phyloP scores from a whole-genome alignment of 2,329 filamentous ascomycete species.

The Fusarium nisikadoi region DNA sequence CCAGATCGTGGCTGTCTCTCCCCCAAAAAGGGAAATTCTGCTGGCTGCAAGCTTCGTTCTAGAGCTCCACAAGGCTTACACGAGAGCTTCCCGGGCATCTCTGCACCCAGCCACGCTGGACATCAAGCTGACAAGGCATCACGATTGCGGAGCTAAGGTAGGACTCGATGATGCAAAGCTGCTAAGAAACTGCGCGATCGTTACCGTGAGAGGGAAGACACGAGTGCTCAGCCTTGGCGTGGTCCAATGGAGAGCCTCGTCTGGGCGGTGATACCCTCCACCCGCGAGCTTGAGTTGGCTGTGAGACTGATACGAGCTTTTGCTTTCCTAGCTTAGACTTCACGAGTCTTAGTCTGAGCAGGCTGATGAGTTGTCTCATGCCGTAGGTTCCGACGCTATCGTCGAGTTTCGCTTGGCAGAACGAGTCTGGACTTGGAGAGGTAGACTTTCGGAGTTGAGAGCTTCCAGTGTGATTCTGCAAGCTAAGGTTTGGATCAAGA shows the following conservation, averaged over 20 bases:
- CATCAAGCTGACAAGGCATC: not conserved
- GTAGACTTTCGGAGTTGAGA: not conserved
- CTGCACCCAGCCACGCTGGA: not conserved
- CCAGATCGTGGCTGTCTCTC: constrained; percentile 3
- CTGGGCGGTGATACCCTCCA: constrained; percentile 5
- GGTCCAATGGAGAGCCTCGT: constrained; percentile 20
- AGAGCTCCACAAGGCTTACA: constrained; percentile 13
- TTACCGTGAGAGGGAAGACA: not conserved
- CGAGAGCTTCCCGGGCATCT: not conserved
- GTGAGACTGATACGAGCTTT: constrained; percentile 15
- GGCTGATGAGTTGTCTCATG: not conserved
- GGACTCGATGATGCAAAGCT: constrained; percentile 18
- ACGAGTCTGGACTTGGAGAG: not conserved
- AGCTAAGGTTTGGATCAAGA: not conserved
- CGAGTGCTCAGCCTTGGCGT: constrained; percentile 7
- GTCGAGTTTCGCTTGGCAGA: not conserved
- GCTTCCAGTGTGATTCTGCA: not conserved
- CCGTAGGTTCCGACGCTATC: constrained; percentile 16
- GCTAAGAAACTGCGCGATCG: not conserved
- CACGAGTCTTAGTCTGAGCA: not conserved
- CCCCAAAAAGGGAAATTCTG: constrained; percentile 14
- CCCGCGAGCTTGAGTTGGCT: not conserved
- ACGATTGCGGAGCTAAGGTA: not conserved
- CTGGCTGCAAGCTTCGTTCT: constrained; percentile 1
- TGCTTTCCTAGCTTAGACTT: not conserved